phyloP scores from a whole-genome alignment of 2,329 filamentous ascomycete genomes.

The Ophiosphaerella herpotricha region DNA sequence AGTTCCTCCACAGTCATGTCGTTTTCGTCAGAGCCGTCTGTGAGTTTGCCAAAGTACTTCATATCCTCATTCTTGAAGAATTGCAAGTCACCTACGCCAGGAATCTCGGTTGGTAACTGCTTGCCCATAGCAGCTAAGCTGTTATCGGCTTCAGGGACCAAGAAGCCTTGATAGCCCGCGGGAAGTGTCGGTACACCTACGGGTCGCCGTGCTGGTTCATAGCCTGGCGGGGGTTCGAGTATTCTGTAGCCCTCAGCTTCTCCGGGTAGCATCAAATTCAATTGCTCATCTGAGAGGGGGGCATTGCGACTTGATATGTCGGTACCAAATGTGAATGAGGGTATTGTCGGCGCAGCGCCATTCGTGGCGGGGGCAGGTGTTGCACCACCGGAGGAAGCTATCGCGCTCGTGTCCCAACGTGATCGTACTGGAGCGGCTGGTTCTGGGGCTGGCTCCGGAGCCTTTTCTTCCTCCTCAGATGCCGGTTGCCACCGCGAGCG shows the following conservation, averaged over 20 bases:
- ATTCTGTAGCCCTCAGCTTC: constrained; percentile 92
- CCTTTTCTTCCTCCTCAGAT: constrained; percentile 24
- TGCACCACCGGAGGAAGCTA: constrained; percentile 27
- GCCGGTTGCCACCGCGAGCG: constrained; percentile 82
- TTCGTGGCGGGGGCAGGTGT: constrained; percentile 30
- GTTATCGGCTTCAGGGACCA: constrained; percentile 95
- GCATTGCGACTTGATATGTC: constrained; percentile 81
- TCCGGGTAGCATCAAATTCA: constrained; percentile 86
- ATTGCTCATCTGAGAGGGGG: constrained; percentile 87
- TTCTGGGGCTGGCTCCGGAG: constrained; percentile 62
- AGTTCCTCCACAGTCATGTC: constrained; percentile 90
- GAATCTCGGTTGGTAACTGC: constrained; percentile 92
- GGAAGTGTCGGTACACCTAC: constrained; percentile 77
- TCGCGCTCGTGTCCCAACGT: constrained; percentile 42
- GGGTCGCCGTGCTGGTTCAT: constrained; percentile 76
- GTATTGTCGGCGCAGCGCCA: constrained; percentile 23
- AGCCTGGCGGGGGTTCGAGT: constrained; percentile 86
- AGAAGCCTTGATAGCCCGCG: constrained; percentile 75
- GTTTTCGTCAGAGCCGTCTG: constrained; percentile 92
- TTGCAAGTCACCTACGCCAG: constrained; percentile 91
- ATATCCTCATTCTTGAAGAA: constrained; percentile 99
- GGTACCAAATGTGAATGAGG: constrained; percentile 73
- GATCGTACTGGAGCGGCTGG: constrained; percentile 49
- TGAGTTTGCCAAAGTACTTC: constrained; percentile 97
- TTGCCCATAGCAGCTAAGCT: constrained; percentile 76